A percentile compares a stretch with the other conserved stretches of the same genome.
These are phyloP conservation scores for Roridomyces roridus DNA, from an alignment of 768 basidiomycete species.

Conservation along the genomic window DNA sequence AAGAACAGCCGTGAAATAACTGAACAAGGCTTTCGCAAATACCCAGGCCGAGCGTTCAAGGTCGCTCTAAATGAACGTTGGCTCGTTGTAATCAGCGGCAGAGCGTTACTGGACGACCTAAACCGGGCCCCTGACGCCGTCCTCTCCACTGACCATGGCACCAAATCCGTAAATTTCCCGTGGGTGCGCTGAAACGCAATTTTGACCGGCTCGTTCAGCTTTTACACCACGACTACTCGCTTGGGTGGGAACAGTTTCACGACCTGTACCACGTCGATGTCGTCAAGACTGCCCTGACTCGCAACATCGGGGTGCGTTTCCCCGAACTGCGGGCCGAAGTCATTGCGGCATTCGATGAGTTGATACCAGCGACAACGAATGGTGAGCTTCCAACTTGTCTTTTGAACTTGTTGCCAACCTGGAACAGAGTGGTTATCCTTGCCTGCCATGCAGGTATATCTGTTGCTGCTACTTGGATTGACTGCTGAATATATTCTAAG, in stretches of 20 bases:
- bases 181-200: no score
- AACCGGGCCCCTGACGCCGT: slow-evolving; percentile 42
- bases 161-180: slow-evolving; percentile 37
- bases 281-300: slow-evolving; percentile 39
- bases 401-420: not conserved
- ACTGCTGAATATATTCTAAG: not conserved
- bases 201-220: slow-evolving; percentile 29
- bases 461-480: no score
- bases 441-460: slow-evolving; percentile 16
- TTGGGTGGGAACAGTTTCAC: slow-evolving; percentile 37
- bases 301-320: slow-evolving; percentile 44
- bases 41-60: slow-evolving; percentile 19
- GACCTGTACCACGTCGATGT: slow-evolving; percentile 39
- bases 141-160: slow-evolving; percentile 39
- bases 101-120: slow-evolving; percentile 44
- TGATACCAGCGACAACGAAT: slow-evolving; percentile 36
- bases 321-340: slow-evolving; percentile 53
- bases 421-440: slow-evolving; percentile 15
- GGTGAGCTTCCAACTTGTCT: slow-evolving; percentile 21
- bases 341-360: slow-evolving; percentile 42
- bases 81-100: slow-evolving; percentile 43
- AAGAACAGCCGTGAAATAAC: slow-evolving; percentile 12
- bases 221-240: slow-evolving; percentile 42
- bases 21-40: slow-evolving; percentile 15
- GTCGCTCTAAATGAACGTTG: slow-evolving; percentile 34